Evolutionary conservation across 2,329 filamentous ascomycete species (phyloP), one percentile per base, ranked within the genome.

Genomic region (Cytospora schulzeri): DNA sequence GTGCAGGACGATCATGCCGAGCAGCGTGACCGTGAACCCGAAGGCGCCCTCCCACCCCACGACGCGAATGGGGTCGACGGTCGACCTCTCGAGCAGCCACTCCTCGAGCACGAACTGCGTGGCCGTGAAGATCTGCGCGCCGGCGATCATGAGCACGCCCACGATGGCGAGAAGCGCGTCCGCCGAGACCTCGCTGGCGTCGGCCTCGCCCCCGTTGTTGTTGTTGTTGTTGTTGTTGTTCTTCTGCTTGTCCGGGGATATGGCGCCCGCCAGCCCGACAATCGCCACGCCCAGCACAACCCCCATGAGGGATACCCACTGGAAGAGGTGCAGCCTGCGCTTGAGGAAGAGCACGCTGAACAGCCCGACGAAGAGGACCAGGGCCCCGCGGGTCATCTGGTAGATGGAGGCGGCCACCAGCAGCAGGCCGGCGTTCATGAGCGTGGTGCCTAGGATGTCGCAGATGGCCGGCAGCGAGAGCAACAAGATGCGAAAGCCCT

Each of bases 11-110:
- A 92, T 74, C 88, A 97, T 97, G 29, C 84, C 88, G 4, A 93
- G 68, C 6, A 93, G 74, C 0, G 95, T 99, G 58, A 94, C 87
- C 6, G 80, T 70, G 73, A 98, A 93, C 0, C 95, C 95, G 74
- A 98, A 99, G 3, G 96, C 71, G 24, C 95, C 95, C 77, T 99
- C 95, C 93, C 93, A 99, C 35, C 93, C 94, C 33, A 99, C 95
- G 24, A 97, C 92, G 71, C 88, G 89, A 68, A 99, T 87, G 1
- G 95, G 94, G 71, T 95, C 91, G 56, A 88, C 84, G 26, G 78
- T 72, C 1, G 83, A 86, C 65, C 82, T 79, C 74, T 87, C 84
- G 3, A 99, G 85, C 69, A 99, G 92, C 81, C 89, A 95, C 79
- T 99, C 95, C 76, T 99, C 95, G 3, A 96, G 80, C 28, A 98